Evolutionary conservation across 257 asterid species (phyloP), one percentile per base, ranked within the genome.

Genomic region (Salvia splendens): DNA sequence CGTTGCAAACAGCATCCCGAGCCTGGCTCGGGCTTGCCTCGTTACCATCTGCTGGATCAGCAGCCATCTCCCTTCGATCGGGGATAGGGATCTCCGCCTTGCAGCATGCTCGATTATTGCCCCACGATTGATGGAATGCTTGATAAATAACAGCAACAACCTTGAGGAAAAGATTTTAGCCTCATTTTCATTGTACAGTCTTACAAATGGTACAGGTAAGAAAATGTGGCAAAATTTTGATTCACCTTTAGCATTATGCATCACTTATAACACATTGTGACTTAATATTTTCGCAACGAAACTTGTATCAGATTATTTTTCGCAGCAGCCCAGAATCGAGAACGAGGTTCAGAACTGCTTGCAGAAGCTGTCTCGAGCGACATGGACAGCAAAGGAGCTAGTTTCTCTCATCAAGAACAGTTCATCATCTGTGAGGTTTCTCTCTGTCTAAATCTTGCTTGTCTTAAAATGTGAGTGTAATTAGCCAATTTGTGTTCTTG

Each of bases 311-410:
- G 97, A 82, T 73, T 82, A 73, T 64, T 28, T 79, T 52, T 52
- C 67, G 1, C 61, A 58, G 50, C 71, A 70, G 38, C 70, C 55
- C 8, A 42, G 64, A 57, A 12, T 46, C 48, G 71, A 79, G 46
- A 73, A 74, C 56, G 87, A 75, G 42, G 77, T 74, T 40, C 38
- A 80, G 12, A 68, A 71, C 46, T 51, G 78, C 80, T 84, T 88
- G 41, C 74, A 73, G 54, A 68, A 78, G 61, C 86, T 91, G 11
- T 83, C 87, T 16, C 38, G 63, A 52, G 80, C 76, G 16, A 84
- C 97, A 42, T 84, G 96, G 97, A 84, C 96, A 9, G 92, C 96
- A 2, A 71, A 69, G 70, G 86, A 86, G 82, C 84, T 91, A 11
- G 78, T 79, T 50, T 80, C 86, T 28, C 51, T 75, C 16, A 60